A percentile compares a stretch with the other conserved stretches of the same genome.
Conservation (phyloP, 495 filamentous ascomycete species). For the Xylaria cubensis region DNA sequence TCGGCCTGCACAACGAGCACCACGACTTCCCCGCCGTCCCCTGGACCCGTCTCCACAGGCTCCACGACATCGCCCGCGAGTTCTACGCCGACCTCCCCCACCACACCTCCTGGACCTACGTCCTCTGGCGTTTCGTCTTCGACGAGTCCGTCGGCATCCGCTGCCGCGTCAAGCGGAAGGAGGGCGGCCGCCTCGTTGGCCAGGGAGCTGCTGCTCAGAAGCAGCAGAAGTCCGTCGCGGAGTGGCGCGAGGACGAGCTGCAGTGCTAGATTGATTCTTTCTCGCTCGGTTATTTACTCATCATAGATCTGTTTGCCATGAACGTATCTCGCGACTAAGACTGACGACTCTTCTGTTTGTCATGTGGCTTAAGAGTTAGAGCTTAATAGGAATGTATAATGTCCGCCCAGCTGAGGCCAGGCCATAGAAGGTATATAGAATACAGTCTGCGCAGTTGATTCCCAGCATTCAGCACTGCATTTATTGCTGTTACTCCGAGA, state of each 20-base stretch:
- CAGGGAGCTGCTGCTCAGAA: slow-evolving; percentile 44
- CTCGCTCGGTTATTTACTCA: too few species aligned
- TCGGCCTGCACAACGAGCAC: slow-evolving; percentile 97
- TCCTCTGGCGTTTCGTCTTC: slow-evolving; percentile 93
- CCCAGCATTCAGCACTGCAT: neutral
- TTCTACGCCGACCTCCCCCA: slow-evolving; percentile 90
- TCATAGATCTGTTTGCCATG: neutral
- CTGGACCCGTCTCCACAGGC: slow-evolving; percentile 80
- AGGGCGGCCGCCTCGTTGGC: slow-evolving; percentile 72
- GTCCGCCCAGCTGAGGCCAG: neutral
- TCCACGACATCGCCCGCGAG: slow-evolving; percentile 84
- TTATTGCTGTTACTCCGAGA: neutral
- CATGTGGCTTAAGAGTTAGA: neutral
- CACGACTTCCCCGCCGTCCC: slow-evolving; percentile 98
- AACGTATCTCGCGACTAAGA: neutral
- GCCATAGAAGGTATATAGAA: neutral
- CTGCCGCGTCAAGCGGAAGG: slow-evolving; percentile 90
- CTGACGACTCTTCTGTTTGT: neutral
- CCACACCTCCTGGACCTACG: slow-evolving; percentile 88
- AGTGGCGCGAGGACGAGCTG: slow-evolving; percentile 29
- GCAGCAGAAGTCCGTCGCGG: slow-evolving; percentile 54
- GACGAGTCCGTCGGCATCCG: slow-evolving; percentile 87
- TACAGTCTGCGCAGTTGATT: neutral
- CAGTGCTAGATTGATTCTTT: slow-evolving; percentile 14
- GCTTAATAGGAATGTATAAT: slow-evolving; percentile 3